Base-by-base conservation (phyloP, 495 filamentous ascomycete species). In the Cetradonia linearis region DNA sequence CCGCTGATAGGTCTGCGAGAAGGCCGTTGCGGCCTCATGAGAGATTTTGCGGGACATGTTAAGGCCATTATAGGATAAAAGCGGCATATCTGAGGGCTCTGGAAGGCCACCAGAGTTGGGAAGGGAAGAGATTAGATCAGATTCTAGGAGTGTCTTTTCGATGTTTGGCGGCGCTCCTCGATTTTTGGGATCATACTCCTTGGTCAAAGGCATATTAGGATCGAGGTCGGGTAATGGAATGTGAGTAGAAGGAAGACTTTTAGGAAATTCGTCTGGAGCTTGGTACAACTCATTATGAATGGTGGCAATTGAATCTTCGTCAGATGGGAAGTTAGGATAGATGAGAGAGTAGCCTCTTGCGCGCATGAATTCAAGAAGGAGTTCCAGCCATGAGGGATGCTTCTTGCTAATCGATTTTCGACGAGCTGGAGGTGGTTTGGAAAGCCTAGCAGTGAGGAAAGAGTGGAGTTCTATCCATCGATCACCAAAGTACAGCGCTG, bases 391-490 rank as follows among this genome's bases (percentile, higher is more conserved):
- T 6, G 87, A 77, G 7, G 90, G 89, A 54, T 87, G 81, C 58
- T 73, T 78, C 56, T 78, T 79, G 60, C 81, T 84, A 27, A 79
- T 66, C 5, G 70, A n/a, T 61, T 77, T 78, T 30, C 55, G 38
- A 16, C 61, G 58, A 16, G 31, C 16, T 14, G 68, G 62, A 14
- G 64, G 62, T 10, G 66, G 38, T 63, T 70, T 55, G 40, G 76
- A 68, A 20, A 90, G 65, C 3, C 81, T 74, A 23, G 76, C 72
- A 8, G 81, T 79, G 4, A 91, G 78, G 54, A 92, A 88, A 18
- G 80, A 78, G 67, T 95, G 87, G 18, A 94, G 77, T 62, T 91
- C 87, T 20, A 77, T 72, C 90, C 90, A 95, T 68, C 86, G 88
- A 37, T 89, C 83, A 27, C 89, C 89, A 55, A 89, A 86, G 69